phyloP scores from a whole-genome alignment of 2,329 filamentous ascomycete genomes.

The Botrytis cinerea region DNA sequence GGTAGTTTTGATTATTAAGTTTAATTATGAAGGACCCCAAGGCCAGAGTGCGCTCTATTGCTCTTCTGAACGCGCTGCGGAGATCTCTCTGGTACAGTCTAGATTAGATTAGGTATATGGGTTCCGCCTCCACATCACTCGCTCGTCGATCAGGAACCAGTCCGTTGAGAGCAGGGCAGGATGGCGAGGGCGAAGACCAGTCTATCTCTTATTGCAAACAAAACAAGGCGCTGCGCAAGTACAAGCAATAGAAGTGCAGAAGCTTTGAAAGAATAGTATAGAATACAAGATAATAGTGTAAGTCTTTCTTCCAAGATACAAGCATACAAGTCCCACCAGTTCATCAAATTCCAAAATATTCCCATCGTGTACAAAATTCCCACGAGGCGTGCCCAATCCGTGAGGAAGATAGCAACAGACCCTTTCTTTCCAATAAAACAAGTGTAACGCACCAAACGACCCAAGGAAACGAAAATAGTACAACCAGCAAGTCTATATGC shows the following conservation, averaged over 20 bases:
- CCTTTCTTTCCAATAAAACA: slow-evolving; percentile 21
- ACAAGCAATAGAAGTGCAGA: slow-evolving; percentile 21
- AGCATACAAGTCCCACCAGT: slow-evolving; percentile 26
- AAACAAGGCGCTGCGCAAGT: slow-evolving; percentile 22
- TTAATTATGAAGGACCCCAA: slow-evolving; percentile 1
- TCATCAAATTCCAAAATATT: slow-evolving; percentile 23
- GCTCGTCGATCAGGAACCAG: slow-evolving; percentile 17
- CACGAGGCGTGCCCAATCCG: slow-evolving; percentile 25
- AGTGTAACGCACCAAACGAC: slow-evolving; percentile 22
- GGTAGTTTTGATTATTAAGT: not conserved
- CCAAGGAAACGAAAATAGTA: slow-evolving; percentile 21
- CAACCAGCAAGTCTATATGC: slow-evolving; percentile 27
- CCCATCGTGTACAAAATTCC: slow-evolving; percentile 23
- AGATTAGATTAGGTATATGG: slow-evolving; percentile 20
- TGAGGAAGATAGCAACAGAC: slow-evolving; percentile 24
- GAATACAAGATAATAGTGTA: slow-evolving; percentile 24
- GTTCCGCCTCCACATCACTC: slow-evolving; percentile 12
- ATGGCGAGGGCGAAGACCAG: not conserved
- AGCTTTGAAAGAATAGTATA: slow-evolving; percentile 22
- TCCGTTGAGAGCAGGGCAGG: slow-evolving; percentile 5
- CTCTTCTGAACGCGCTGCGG: slow-evolving; percentile 15
- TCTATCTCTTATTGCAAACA: slow-evolving; percentile 3
- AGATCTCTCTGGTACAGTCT: slow-evolving; percentile 16
- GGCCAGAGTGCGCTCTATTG: slow-evolving; percentile 6
- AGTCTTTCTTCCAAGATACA: slow-evolving; percentile 22